Evolutionary conservation across 768 basidiomycete genomes (phyloP).

Genomic region (Pleurotus platypus): DNA sequence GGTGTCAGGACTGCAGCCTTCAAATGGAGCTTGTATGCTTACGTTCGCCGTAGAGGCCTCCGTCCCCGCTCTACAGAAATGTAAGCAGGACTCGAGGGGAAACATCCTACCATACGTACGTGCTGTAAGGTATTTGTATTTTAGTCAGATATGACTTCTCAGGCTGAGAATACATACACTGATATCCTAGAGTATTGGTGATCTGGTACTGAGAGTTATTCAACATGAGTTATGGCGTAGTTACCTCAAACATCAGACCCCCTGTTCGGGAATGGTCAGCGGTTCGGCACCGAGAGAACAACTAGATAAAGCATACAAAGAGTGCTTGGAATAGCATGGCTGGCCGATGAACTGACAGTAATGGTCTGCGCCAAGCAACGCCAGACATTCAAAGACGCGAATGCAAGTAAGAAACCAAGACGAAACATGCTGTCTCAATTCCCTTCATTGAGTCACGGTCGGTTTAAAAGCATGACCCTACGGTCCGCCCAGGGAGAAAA

Average conservation of each 20-base stretch:
- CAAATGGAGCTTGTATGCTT: constrained; percentile 9
- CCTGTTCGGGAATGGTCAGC: constrained; percentile 22
- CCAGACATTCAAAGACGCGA: not conserved
- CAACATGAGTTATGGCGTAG: not conserved
- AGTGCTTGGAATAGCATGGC: constrained; percentile 48
- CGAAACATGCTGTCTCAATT: not conserved
- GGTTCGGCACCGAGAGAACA: not conserved
- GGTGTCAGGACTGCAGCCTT: not conserved
- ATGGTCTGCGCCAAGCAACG: constrained; percentile 23
- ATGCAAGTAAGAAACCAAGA: not conserved
- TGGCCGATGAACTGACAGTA: constrained; percentile 40
- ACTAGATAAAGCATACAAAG: constrained; percentile 37
- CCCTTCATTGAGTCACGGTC: too few species aligned
- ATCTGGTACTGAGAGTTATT: not conserved
- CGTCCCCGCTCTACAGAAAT: constrained; percentile 55
- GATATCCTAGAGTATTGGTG: constrained; percentile 42
- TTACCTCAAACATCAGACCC: constrained; percentile 61
- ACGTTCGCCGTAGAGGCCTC: constrained; percentile 64
- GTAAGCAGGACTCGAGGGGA: not conserved
- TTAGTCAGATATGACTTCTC: not conserved
- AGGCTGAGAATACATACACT: constrained; percentile 38
- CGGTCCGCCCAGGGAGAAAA: too few species aligned
- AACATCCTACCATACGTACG: constrained; percentile 28
- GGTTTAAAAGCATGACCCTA: too few species aligned
- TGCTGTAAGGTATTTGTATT: constrained; percentile 19